Evolutionary conservation across 768 basidiomycete species (phyloP).

Genomic region (Candolleomyces aberdarensis): DNA sequence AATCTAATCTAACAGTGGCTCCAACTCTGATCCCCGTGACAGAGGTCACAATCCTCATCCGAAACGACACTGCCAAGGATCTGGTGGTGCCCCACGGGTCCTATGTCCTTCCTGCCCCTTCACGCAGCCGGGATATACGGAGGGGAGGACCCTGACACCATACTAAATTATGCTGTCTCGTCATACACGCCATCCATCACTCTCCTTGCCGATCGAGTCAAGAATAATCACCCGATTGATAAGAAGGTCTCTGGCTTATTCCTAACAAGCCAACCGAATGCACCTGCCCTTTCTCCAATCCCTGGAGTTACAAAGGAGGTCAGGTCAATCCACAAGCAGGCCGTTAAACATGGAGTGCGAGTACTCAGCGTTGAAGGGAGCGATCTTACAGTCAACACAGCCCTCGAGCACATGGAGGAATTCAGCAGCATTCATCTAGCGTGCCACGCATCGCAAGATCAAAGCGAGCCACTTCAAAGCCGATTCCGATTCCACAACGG

Average conservation of each 20-base stretch:
- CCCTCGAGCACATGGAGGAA: constrained; percentile 10
- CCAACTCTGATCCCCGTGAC: neutral
- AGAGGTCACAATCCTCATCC: neutral
- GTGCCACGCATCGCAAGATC: constrained; percentile 29
- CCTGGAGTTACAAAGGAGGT: constrained; percentile 9
- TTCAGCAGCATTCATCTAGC: constrained; percentile 28
- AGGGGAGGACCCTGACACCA: neutral
- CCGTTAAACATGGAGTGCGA: constrained; percentile 7
- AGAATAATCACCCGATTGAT: too few relatives aligned
- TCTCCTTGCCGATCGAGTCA: neutral
- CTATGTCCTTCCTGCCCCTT: constrained; percentile 2
- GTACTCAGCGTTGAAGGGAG: constrained; percentile 15
- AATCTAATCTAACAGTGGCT: neutral
- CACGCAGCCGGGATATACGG: constrained; percentile 6
- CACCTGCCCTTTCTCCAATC: neutral
- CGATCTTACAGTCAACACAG: constrained; percentile 11
- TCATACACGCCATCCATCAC: constrained; percentile 7
- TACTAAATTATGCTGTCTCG: constrained; percentile 1
- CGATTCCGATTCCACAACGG: constrained; percentile 19
- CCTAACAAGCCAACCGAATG: constrained; percentile 2
- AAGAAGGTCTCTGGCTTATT: neutral
- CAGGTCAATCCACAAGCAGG: neutral
- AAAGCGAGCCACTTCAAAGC: constrained; percentile 19
- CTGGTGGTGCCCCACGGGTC: constrained; percentile 8
- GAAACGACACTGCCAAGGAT: neutral